phyloP scores from a whole-genome alignment of 1,139 yeast genomes.

The Magnusiomyces paraingens region DNA sequence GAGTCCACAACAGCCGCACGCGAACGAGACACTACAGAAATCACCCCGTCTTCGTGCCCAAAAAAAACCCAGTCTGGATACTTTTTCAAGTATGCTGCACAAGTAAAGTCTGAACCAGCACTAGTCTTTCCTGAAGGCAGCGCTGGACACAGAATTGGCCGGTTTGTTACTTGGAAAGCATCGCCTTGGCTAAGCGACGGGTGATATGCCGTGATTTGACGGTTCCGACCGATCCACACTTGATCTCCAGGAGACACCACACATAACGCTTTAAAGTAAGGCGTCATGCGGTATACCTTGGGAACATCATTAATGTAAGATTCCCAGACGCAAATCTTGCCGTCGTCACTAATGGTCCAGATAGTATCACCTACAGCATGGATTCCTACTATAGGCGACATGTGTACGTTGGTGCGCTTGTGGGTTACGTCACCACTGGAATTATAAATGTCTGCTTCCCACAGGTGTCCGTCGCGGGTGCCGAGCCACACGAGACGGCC shows the following conservation, averaged over 20 bases:
- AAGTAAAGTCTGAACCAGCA: constrained; percentile 30
- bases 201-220: constrained; percentile 31
- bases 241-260: constrained; percentile 25
- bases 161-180: constrained; percentile 24
- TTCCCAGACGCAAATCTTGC: constrained; percentile 36
- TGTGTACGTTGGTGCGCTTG: constrained; percentile 29
- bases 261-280: constrained; percentile 27
- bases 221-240: constrained; percentile 35
- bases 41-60: constrained; percentile 40
- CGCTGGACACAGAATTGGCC: constrained; percentile 25
- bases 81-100: constrained; percentile 27
- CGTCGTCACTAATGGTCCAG: constrained; percentile 39
- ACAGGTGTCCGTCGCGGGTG: constrained; percentile 34
- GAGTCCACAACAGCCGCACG: constrained; percentile 29
- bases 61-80: constrained; percentile 32
- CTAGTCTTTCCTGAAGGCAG: constrained; percentile 10
- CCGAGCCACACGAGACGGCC: constrained; percentile 34
- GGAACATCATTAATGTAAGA: constrained; percentile 26
- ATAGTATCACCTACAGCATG: constrained; percentile 23
- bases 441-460: constrained; percentile 26
- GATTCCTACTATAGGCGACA: constrained; percentile 28
- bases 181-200: constrained; percentile 25
- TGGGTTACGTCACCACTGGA: constrained; percentile 16
- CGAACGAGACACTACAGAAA: constrained; percentile 31
- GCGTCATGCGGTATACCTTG: constrained; percentile 29